A percentile compares a stretch with the other conserved stretches of the same genome.
These are phyloP conservation scores for Hibiscus tridactylites DNA, from an alignment of 345 rosid genomes.

Conservation along the genomic window DNA sequence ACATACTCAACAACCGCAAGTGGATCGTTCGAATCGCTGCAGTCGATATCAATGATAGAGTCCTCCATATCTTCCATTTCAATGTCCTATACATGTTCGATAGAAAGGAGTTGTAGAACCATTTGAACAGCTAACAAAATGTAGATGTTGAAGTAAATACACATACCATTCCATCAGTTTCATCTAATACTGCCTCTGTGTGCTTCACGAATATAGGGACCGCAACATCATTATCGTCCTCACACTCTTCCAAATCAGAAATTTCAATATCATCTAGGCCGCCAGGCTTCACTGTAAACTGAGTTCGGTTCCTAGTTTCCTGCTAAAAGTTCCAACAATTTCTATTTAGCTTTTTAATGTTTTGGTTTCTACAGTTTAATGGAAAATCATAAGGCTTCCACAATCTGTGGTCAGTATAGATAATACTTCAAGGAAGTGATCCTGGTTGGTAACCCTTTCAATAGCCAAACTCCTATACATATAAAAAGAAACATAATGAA, in stretches of 20 bases:
- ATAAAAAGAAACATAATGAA: neutral
- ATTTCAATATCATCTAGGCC: neutral
- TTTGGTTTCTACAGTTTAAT: neutral
- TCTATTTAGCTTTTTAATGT: neutral
- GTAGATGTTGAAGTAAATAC: neutral
- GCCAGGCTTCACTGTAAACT: neutral
- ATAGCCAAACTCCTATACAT: neutral
- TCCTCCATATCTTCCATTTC: neutral
- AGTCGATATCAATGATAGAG: neutral
- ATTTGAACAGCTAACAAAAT: neutral
- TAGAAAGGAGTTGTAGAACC: neutral
- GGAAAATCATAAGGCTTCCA: slow-evolving; percentile 2
- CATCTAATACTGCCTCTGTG: neutral
- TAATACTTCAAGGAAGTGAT: slow-evolving; percentile 1
- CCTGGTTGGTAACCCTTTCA: neutral
- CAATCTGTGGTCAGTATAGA: neutral
- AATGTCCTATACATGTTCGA: neutral
- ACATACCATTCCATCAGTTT: neutral
- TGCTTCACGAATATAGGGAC: neutral
- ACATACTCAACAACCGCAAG: neutral
- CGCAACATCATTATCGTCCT: neutral
- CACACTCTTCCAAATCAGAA: neutral
- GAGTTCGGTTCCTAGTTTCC: neutral
- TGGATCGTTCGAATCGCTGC: neutral
- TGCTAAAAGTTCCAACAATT: neutral